These are phyloP conservation scores for Zymoseptoria ardabiliae DNA, from an alignment of 2,329 filamentous ascomycete genomes.

Conservation along the genomic window DNA sequence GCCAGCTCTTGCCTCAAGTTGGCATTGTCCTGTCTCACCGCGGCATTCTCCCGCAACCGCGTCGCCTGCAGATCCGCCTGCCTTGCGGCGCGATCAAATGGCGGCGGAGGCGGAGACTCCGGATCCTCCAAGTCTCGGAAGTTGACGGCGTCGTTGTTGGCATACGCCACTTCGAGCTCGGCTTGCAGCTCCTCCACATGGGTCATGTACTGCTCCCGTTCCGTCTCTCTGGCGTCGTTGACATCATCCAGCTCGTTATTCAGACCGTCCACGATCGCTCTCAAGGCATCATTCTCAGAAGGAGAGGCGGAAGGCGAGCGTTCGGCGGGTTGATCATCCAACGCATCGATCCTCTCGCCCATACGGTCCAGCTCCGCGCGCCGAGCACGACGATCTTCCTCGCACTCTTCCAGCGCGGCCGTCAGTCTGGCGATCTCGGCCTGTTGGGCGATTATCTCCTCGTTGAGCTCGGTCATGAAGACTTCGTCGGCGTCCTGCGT, in stretches of 20 bases:
- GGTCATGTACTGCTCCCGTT: not conserved
- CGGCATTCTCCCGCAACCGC: not conserved
- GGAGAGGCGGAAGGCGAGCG: no score
- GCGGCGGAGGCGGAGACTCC: no score
- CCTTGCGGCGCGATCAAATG: no score
- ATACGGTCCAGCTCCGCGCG: not conserved
- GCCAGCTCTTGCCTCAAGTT: no score
- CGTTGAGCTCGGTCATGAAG: no score
- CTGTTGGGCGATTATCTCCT: no score
- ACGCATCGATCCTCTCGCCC: not conserved
- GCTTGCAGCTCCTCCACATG: not conserved
- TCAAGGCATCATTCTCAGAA: not conserved
- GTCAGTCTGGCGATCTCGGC: not conserved
- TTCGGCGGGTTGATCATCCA: not conserved
- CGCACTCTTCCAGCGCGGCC: not conserved
- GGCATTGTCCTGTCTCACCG: no score
- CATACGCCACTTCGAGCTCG: no score
- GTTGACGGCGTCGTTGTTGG: no score
- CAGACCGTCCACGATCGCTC: not conserved
- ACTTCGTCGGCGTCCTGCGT: no score
- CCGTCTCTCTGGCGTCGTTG: not conserved
- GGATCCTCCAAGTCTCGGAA: no score
- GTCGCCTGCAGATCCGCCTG: not conserved
- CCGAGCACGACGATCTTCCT: not conserved
- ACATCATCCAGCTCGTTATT: not conserved